Conservation (phyloP, 1,284 basidiomycete genomes). For the Tilletia caries region DNA sequence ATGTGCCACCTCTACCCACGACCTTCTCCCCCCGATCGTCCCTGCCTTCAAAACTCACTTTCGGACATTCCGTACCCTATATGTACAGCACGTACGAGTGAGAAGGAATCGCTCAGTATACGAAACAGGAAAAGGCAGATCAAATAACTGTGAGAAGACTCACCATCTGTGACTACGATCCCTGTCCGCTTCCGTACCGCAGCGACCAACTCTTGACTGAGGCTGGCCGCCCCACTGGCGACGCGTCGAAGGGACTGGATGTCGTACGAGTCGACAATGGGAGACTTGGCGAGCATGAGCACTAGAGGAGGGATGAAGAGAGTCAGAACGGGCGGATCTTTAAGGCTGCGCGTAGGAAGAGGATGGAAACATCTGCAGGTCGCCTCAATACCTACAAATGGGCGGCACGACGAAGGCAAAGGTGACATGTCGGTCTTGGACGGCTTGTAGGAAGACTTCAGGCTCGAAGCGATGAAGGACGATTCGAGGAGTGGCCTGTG, state of each 20-base stretch:
- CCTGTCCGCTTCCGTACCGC: constrained; percentile 37
- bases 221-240: constrained; percentile 43
- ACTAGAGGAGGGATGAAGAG: constrained; percentile 14
- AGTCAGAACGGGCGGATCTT: not conserved
- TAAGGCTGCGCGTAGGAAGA: not conserved
- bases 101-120: not conserved
- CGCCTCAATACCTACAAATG: constrained; percentile 24
- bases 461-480: constrained; percentile 41
- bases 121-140: not conserved
- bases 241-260: constrained; percentile 40
- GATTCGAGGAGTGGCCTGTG: constrained; percentile 35
- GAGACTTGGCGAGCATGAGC: constrained; percentile 43
- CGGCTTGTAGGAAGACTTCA: constrained; percentile 39
- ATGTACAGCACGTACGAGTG: too few species aligned
- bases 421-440: constrained; percentile 39
- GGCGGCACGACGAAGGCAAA: constrained; percentile 52
- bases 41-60: constrained; percentile 16
- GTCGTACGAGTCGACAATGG: constrained; percentile 42
- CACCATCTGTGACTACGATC: constrained; percentile 43
- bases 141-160: too few species aligned
- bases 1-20: too few species aligned
- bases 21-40: too few species aligned
- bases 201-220: constrained; percentile 34
- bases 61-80: constrained; percentile 50
- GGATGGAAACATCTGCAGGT: not conserved